Evolutionary conservation across 2,329 filamentous ascomycete species (phyloP), one percentile per base, ranked within the genome.

Genomic region (Stenocarpella maydis): DNA sequence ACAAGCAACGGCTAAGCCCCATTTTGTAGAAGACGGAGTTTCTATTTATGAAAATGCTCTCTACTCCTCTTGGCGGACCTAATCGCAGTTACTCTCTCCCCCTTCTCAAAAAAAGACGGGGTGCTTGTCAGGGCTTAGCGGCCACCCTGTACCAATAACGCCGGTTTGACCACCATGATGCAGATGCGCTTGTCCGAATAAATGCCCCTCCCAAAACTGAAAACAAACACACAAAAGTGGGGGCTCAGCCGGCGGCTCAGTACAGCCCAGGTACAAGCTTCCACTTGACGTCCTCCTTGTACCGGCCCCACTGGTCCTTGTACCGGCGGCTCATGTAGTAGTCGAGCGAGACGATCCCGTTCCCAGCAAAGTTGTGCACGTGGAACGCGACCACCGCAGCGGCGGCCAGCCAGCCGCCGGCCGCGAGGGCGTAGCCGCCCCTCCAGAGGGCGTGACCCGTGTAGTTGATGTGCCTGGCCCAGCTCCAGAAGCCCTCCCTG

Each of bases 381-480:
- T 80, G 78, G 50, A 73, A 75, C 15, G 72, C 41, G 1, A 72
- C 76, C 69, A 81, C 73, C 8, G 72, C 68, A 10, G 77, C 41
- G 0, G 79, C 80, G 14, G 75, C 79, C 19, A 78, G 67, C 78
- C 79, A 80, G 0, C 81, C 81, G 4, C 76, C 76, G 1, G 77
- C 77, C 0, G 77, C 80, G 71, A 82, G 68, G 54, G 74, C 74
- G 60, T 78, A 79, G 0, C 76, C 78, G 1, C 76, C 72, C 19
- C 78, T 72, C 79, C 78, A 80, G 17, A 80, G 71, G 10, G 76
- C 72, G 64, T 79, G 82, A 12, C 80, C 82, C 34, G 78, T 76
- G 68, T 83, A 83, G 69, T 83, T 82, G 73, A 81, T 74, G 69
- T 83, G 81, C 7, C 82, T 74, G 8, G 80, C 78, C 76, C 74